Percentiles rank a stretch among this genome's conserved stretches.
Evolutionary conservation across 164 flowering plant species (phyloP).

Genomic region (Protea cynaroides): DNA sequence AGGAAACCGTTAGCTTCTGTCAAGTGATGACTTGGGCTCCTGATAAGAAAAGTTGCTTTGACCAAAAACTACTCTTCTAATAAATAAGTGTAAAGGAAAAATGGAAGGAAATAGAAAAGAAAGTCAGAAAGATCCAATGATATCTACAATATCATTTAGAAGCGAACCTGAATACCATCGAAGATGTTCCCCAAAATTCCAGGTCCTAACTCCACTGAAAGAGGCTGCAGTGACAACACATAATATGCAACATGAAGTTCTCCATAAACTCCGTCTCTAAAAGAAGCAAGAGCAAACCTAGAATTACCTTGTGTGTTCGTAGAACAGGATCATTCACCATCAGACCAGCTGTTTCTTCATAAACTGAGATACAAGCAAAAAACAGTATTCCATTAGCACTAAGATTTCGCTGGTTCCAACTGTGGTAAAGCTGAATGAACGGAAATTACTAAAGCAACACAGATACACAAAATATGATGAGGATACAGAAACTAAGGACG

Average conservation of each 20-base stretch:
- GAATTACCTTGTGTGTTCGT: conserved; percentile 79
- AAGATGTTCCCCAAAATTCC: conserved; percentile 97
- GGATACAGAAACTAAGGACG: background rate
- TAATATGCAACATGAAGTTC: background rate
- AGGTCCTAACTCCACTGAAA: conserved; percentile 97
- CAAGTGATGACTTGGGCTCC: background rate
- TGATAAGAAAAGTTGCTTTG: background rate
- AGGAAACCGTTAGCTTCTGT: background rate
- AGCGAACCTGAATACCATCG: conserved; percentile 95
- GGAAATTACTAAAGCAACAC: background rate
- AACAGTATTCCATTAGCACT: background rate
- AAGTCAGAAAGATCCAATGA: conserved; percentile 3
- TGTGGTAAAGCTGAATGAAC: background rate
- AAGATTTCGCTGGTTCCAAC: background rate
- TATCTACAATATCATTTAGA: background rate
- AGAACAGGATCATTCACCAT: conserved; percentile 96
- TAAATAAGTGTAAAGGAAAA: background rate
- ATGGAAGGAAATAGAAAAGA: background rate
- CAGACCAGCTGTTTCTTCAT: conserved; percentile 98
- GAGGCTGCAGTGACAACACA: conserved; percentile 54
- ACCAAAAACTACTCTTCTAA: background rate
- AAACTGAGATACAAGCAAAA: conserved; percentile 46
- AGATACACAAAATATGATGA: background rate
- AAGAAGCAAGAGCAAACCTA: background rate
- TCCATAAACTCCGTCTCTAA: background rate